A percentile compares a stretch with the other conserved stretches of the same genome.
Evolutionary conservation across 2,329 filamentous ascomycete species (phyloP).

Genomic region (Diaporthe aspalathi): DNA sequence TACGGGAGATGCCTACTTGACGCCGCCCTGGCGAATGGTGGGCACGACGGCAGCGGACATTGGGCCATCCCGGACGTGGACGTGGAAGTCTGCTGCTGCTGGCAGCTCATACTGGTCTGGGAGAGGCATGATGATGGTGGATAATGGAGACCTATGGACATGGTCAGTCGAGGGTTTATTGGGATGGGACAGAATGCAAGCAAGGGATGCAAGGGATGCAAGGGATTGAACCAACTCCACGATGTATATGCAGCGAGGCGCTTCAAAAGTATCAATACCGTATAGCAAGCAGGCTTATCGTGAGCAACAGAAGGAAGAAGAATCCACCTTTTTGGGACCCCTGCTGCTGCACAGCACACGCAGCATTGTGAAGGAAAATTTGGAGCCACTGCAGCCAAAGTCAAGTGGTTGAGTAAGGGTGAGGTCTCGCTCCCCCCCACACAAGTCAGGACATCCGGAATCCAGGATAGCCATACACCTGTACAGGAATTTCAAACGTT

Average conservation of each 20-base stretch:
- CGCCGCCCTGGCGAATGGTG: conserved; percentile 51
- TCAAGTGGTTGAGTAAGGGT: background rate
- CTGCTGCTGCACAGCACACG: conserved; percentile 15
- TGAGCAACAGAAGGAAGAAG: conserved; percentile 1
- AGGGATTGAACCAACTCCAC: background rate
- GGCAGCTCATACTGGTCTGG: conserved; percentile 62
- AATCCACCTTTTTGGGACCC: conserved; percentile 3
- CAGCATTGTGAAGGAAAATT: background rate
- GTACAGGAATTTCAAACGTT: no score
- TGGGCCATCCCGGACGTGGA: conserved; percentile 76
- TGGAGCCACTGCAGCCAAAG: conserved; percentile 2
- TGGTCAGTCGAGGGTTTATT: background rate
- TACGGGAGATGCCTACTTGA: conserved; percentile 61
- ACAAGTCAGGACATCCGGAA: background rate
- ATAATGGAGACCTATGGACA: background rate
- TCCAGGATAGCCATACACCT: no score
- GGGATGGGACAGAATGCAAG: background rate
- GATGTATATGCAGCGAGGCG: background rate
- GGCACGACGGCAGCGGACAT: conserved; percentile 69
- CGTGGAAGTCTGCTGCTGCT: conserved; percentile 75
- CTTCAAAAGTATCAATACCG: background rate
- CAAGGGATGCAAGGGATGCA: background rate
- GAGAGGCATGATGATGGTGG: conserved; percentile 45
- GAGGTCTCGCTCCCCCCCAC: background rate
- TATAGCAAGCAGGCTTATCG: background rate